phyloP scores from a whole-genome alignment of 805 yeast species.

The Lipomyces anomalus region DNA sequence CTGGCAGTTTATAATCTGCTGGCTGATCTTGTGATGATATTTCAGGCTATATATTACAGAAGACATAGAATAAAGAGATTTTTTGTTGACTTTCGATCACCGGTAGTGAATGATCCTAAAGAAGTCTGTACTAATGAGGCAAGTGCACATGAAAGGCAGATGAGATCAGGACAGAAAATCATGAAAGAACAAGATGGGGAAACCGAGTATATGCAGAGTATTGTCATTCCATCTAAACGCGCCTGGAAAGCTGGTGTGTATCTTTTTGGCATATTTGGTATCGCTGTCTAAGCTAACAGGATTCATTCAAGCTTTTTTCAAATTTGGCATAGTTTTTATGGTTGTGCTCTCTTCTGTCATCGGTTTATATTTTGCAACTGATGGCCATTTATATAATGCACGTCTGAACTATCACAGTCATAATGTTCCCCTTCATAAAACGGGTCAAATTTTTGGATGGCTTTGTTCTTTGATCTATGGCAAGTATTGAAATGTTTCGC shows the following conservation, averaged over 20 bases:
- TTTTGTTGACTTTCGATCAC: too few relatives aligned
- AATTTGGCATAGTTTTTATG: conserved; percentile 72
- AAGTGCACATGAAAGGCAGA: conserved; percentile 3
- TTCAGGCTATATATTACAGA: conserved; percentile 81
- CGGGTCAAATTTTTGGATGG: conserved; percentile 86
- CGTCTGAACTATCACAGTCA: conserved; percentile 35
- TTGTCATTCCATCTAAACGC: conserved; percentile 20
- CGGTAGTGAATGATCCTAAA: conserved; percentile 36
- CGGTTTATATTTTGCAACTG: conserved; percentile 39
- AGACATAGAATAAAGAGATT: conserved; percentile 51
- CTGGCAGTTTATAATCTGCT: conserved; percentile 87
- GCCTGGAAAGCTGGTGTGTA: conserved; percentile 19
- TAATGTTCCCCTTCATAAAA: conserved; percentile 50
- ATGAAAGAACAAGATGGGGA: conserved; percentile 11
- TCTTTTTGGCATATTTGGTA: not conserved
- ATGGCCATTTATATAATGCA: conserved; percentile 33
- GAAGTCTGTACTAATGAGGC: conserved; percentile 17
- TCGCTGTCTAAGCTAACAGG: conserved; percentile 26
- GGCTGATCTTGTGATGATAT: conserved; percentile 78
- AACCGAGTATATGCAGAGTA: conserved; percentile 17
- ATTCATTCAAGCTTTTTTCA: conserved; percentile 60
- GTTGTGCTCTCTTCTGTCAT: conserved; percentile 59
- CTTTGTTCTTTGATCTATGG: conserved; percentile 40
- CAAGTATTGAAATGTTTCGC: conserved; percentile 1
- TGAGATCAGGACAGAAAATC: conserved; percentile 4